Evolutionary conservation across 768 basidiomycete genomes (phyloP), one percentile per base, ranked within the genome.

Genomic region (Termitomyces sp.): DNA sequence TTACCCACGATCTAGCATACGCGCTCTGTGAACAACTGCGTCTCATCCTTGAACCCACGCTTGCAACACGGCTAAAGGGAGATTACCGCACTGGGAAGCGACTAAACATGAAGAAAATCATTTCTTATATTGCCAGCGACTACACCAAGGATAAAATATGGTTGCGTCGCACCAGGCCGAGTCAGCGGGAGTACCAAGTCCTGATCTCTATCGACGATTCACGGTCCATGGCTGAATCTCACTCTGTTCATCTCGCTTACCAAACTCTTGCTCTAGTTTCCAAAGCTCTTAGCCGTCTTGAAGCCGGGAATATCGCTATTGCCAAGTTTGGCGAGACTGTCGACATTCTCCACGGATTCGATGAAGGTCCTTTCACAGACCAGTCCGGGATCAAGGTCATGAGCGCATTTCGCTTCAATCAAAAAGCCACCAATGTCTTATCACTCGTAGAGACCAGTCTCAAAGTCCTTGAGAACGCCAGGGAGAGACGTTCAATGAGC

Each of bases 111-210:
- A 94, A 95, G 70, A 95, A 95, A 73, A 93, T 98, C 69, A 95
- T 99, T 59, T 85, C 91, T 3, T 98, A 96, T 77, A 95, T 99
- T 59, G 96, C 97, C 35, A 92, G 89, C 73, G 97, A 99, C 73
- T 99, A 92, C 76, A 98, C 95, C 51, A 98, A 98, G 70, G 96
- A 99, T 79, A 95, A 95, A 73, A 98, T 98, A 61, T 99, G 97
- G 97, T 77, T 98, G 35, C 88, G 96, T 25, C 83, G 97, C 21
- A 97, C 95, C 3, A 86, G 89, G 49, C 96, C 97, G 5, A 94
- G 91, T 67, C 86, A 91, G 64, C 82, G 97, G 47, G 95, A 97
- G 67, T 98, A 98, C 70, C 96, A 99, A 66, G 85, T 99, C 2
- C 81, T 98, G 40, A 80, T 99, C 55, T 89, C 94, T 10, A 81